phyloP scores from a whole-genome alignment of 257 asterid genomes.

The Ehretia macrophylla region DNA sequence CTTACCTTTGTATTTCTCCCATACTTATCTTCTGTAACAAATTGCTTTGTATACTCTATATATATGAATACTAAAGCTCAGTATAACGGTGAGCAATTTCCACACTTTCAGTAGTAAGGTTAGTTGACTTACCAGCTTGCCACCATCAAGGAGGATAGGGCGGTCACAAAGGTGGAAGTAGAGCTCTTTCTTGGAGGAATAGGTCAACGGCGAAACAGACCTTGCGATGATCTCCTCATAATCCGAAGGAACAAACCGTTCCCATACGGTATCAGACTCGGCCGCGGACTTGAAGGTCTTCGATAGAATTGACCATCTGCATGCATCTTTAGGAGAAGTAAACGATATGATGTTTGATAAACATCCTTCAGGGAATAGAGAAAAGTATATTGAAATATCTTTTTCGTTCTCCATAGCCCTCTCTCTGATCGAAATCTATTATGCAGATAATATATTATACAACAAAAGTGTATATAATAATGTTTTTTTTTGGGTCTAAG shows the following conservation, averaged over 20 bases:
- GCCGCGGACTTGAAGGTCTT: constrained; percentile 35
- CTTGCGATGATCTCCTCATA: constrained; percentile 19
- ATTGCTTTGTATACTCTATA: no score
- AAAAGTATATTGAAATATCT: constrained; percentile 2
- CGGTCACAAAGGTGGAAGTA: constrained; percentile 29
- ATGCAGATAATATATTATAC: no score
- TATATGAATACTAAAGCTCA: no score
- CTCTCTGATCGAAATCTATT: no score
- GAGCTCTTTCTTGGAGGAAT: constrained; percentile 29
- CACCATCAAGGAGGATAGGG: constrained; percentile 31
- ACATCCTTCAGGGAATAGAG: constrained; percentile 42
- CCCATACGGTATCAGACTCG: constrained; percentile 20
- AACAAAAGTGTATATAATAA: no score
- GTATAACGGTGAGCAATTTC: no score
- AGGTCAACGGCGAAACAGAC: constrained; percentile 19
- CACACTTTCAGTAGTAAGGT: no score
- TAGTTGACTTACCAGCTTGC: constrained; percentile 37
- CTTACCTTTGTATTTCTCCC: no score
- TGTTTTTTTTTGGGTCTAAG: no score
- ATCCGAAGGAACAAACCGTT: constrained; percentile 36
- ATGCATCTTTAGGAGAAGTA: constrained; percentile 45
- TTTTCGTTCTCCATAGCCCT: background rate
- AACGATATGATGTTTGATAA: constrained; percentile 41
- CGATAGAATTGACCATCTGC: constrained; percentile 33
- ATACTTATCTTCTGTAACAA: no score